Percentiles rank a stretch among this genome's conserved stretches.
phyloP scores from a whole-genome alignment of 2,329 filamentous ascomycete species.

The Verruconis gallopava region DNA sequence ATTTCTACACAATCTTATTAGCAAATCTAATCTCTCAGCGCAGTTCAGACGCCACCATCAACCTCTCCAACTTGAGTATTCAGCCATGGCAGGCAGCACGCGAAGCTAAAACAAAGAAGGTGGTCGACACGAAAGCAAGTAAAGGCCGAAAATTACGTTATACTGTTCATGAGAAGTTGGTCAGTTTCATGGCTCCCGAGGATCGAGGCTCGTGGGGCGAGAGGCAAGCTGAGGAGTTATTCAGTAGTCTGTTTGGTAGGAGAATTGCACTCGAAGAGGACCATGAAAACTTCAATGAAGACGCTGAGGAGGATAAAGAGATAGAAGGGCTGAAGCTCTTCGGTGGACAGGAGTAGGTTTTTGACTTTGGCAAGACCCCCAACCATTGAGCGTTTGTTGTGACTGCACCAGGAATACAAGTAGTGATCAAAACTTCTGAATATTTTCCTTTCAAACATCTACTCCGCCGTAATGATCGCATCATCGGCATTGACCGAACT shows the following conservation, averaged over 20 bases:
- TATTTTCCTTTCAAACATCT: too few species aligned
- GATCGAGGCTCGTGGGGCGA: slow-evolving; percentile 70
- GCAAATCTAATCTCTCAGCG: slow-evolving; percentile 90
- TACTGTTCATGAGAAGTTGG: slow-evolving; percentile 89
- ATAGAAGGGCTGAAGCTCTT: slow-evolving; percentile 28
- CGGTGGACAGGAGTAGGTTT: slow-evolving; percentile 8
- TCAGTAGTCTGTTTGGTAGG: slow-evolving; percentile 37
- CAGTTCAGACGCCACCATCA: slow-evolving; percentile 45
- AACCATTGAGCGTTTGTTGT: too few species aligned
- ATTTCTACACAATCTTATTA: slow-evolving; percentile 87
- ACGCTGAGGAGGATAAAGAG: slow-evolving; percentile 23
- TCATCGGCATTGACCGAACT: slow-evolving; percentile 23
- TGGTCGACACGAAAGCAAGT: slow-evolving; percentile 85
- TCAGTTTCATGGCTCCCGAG: slow-evolving; percentile 95
- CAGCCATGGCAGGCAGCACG: slow-evolving; percentile 50
- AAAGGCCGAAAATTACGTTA: slow-evolving; percentile 92
- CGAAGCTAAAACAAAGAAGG: slow-evolving; percentile 71
- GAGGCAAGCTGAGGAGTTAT: slow-evolving; percentile 56
- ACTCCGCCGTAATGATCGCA: slow-evolving; percentile 4
- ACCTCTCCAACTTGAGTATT: slow-evolving; percentile 26
- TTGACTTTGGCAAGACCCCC: too few species aligned
- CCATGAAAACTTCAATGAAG: slow-evolving; percentile 19
- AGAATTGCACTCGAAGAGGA: slow-evolving; percentile 31
- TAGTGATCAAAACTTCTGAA: too few species aligned
- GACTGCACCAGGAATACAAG: too few species aligned